Conservation (phyloP, 202 grass and related monocot species). For the Panicum virgatum region DNA sequence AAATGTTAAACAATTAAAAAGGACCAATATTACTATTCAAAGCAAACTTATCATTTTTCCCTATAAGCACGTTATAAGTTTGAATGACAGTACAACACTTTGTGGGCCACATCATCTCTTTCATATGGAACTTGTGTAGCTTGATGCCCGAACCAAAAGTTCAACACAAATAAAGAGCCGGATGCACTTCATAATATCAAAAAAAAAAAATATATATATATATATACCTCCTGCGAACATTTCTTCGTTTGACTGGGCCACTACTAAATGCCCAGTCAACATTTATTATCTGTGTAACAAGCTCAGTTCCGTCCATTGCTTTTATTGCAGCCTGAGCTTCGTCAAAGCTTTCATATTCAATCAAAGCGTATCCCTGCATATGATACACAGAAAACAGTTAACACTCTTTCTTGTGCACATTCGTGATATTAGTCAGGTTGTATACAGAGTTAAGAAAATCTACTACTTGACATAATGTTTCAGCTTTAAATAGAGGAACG, state of each 20-base stretch:
- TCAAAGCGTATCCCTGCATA: constrained; percentile 65
- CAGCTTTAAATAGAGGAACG: background rate
- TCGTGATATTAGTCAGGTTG: background rate
- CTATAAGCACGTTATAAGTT: background rate
- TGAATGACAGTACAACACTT: background rate
- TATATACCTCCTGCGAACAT: constrained; percentile 43
- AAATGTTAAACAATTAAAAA: background rate
- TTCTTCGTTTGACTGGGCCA: constrained; percentile 56
- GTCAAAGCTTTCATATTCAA: constrained; percentile 69
- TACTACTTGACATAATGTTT: background rate
- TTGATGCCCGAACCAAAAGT: background rate
- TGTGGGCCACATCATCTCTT: background rate
- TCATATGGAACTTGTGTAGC: background rate
- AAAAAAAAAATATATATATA: no score
- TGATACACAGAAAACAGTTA: background rate
- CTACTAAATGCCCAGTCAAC: constrained; percentile 86
- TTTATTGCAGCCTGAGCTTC: constrained; percentile 77
- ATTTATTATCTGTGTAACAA: constrained; percentile 67
- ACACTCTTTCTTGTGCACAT: background rate
- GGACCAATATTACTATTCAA: background rate
- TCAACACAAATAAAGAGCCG: background rate
- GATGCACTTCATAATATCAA: background rate
- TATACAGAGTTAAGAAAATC: background rate
- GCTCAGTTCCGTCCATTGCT: constrained; percentile 52
- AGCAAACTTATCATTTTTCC: background rate